Percentiles rank a stretch among this genome's conserved stretches.
These are phyloP conservation scores for Monosporascus cannonballus DNA, from an alignment of 2,329 filamentous ascomycete species.

Conservation along the genomic window DNA sequence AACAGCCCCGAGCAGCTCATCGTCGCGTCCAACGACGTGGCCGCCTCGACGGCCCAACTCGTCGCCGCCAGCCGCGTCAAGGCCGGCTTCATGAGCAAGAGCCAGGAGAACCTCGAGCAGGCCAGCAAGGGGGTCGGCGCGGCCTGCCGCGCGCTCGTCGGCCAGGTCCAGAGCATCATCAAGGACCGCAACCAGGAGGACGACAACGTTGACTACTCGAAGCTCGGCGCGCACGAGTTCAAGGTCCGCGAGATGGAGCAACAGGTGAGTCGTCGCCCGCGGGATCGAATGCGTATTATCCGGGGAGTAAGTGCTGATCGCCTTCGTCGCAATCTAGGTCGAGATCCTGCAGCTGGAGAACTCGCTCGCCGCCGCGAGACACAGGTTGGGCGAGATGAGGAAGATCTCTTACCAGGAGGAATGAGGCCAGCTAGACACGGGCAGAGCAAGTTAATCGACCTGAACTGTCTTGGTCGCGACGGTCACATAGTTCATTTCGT, in stretches of 20 bases:
- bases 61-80: slow-evolving; percentile 95
- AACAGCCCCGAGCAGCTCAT: slow-evolving; percentile 97
- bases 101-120: slow-evolving; percentile 82
- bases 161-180: slow-evolving; percentile 93
- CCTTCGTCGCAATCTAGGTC: slow-evolving; percentile 51
- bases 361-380: slow-evolving; percentile 68
- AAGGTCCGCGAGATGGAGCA: slow-evolving; percentile 99
- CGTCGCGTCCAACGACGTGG: slow-evolving; percentile 94
- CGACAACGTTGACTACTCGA: slow-evolving; percentile 79
- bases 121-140: slow-evolving; percentile 89
- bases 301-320: neutral
- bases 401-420: slow-evolving; percentile 93
- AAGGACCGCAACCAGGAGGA: slow-evolving; percentile 77
- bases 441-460: too few relatives aligned
- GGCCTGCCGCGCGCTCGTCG: slow-evolving; percentile 80
- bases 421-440: slow-evolving; percentile 18
- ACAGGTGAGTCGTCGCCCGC: slow-evolving; percentile 59
- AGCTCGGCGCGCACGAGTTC: slow-evolving; percentile 90
- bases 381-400: slow-evolving; percentile 90
- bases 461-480: too few relatives aligned
- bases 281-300: neutral
- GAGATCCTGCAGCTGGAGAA: slow-evolving; percentile 97
- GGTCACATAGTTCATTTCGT: too few relatives aligned
- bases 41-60: slow-evolving; percentile 91
- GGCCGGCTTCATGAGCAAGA: slow-evolving; percentile 97